phyloP scores from a whole-genome alignment of 2,329 filamentous ascomycete genomes.

The Pseudogymnoascus sp. region DNA sequence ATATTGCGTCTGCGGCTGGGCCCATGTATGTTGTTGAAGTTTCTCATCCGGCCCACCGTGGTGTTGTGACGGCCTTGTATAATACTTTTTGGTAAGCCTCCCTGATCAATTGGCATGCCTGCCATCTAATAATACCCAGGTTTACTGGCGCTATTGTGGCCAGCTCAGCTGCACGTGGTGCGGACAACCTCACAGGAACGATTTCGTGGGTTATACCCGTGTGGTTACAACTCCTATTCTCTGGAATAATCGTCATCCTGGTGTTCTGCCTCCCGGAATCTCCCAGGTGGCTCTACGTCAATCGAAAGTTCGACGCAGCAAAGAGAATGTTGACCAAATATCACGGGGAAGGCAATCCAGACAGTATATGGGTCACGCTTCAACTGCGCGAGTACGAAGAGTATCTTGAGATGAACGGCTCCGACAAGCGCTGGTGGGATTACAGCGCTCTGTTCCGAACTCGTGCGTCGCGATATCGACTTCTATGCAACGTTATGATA shows the following conservation, averaged over 20 bases:
- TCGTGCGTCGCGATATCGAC: conserved; percentile 39
- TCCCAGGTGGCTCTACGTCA: conserved; percentile 35
- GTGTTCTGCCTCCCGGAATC: conserved; percentile 41
- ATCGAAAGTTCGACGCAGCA: conserved; percentile 32
- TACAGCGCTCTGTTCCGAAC: conserved; percentile 45
- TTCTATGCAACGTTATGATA: conserved; percentile 44
- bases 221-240: conserved; percentile 45
- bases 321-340: conserved; percentile 37
- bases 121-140: conserved; percentile 31
- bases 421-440: conserved; percentile 49
- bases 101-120: neutral
- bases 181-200: conserved; percentile 32
- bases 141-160: conserved; percentile 47
- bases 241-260: conserved; percentile 37
- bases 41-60: conserved; percentile 39
- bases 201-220: conserved; percentile 41
- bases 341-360: conserved; percentile 43
- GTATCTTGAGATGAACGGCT: conserved; percentile 40
- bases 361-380: conserved; percentile 43
- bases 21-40: conserved; percentile 42
- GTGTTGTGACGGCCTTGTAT: conserved; percentile 31
- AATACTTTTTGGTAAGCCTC: conserved; percentile 23
- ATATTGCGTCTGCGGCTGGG: conserved; percentile 38
- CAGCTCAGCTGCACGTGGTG: conserved; percentile 45
- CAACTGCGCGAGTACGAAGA: conserved; percentile 42